These are phyloP conservation scores for Extremus antarcticus DNA, from an alignment of 495 filamentous ascomycete species.

Conservation along the genomic window DNA sequence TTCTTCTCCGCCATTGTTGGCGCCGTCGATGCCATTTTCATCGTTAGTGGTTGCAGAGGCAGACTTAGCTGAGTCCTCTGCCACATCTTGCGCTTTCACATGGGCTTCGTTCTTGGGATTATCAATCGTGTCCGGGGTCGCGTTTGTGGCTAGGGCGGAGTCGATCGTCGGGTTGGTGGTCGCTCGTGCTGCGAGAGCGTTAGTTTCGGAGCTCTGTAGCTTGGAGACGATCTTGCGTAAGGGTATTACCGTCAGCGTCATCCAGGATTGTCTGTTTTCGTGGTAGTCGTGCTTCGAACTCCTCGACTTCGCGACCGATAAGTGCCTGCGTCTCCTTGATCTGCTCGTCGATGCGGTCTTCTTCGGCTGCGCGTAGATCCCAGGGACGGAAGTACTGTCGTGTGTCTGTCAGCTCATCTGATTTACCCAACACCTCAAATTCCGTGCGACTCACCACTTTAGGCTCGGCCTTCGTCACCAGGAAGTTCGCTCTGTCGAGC, in stretches of 20 bases:
- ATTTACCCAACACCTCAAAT: no score
- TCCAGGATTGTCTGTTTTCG: background rate
- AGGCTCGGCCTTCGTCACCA: slow-evolving; percentile 64
- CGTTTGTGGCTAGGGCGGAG: background rate
- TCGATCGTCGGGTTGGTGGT: background rate
- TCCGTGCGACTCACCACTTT: slow-evolving; percentile 71
- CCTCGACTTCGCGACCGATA: slow-evolving; percentile 41
- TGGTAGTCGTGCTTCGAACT: slow-evolving; percentile 31
- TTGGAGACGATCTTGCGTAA: no score
- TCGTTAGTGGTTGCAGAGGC: background rate
- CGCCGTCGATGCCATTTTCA: background rate
- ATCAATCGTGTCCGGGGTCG: background rate
- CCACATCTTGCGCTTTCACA: background rate
- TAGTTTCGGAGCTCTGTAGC: no score
- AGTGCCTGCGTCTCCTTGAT: slow-evolving; percentile 44
- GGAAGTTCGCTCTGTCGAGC: slow-evolving; percentile 59
- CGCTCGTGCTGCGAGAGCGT: no score
- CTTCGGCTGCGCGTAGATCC: slow-evolving; percentile 55
- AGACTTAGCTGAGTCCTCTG: background rate
- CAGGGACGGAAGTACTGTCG: slow-evolving; percentile 80
- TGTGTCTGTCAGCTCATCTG: no score
- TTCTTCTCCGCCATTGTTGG: no score
- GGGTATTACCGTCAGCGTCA: no score
- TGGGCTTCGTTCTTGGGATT: background rate
- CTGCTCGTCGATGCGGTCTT: slow-evolving; percentile 50